phyloP scores from a whole-genome alignment of 345 rosid genomes.

The Syzygium aromaticum region DNA sequence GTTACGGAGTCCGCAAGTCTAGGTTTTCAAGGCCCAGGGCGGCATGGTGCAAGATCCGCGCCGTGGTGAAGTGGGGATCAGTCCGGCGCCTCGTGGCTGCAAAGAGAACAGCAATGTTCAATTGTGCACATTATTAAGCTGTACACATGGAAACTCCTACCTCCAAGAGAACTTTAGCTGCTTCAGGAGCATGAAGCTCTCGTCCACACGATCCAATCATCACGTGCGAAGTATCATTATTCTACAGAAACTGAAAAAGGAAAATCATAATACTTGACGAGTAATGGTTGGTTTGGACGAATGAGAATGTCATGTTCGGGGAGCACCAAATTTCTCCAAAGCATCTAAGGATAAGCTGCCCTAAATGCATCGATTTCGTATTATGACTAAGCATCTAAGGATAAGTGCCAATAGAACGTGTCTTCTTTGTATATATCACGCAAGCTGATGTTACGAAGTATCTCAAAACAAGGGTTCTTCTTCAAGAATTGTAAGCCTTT shows the following conservation, averaged over 20 bases:
- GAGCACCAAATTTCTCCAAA: background rate
- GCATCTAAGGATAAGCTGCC: background rate
- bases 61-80: slow-evolving; percentile 31
- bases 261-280: background rate
- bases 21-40: slow-evolving; percentile 30
- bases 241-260: background rate
- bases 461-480: background rate
- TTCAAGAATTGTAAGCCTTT: background rate
- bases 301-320: background rate
- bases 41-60: slow-evolving; percentile 60
- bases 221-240: background rate
- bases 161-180: background rate
- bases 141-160: background rate
- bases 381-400: background rate
- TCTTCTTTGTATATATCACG: background rate
- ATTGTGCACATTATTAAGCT: background rate
- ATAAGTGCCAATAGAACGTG: background rate
- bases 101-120: slow-evolving; percentile 9
- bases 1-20: slow-evolving; percentile 8
- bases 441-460: background rate
- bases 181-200: background rate
- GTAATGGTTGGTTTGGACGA: background rate
- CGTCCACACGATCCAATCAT: background rate
- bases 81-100: slow-evolving; percentile 18
- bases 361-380: background rate